Base-by-base conservation (phyloP, 2,329 filamentous ascomycete genomes). In the Cryphonectria parasitica region DNA sequence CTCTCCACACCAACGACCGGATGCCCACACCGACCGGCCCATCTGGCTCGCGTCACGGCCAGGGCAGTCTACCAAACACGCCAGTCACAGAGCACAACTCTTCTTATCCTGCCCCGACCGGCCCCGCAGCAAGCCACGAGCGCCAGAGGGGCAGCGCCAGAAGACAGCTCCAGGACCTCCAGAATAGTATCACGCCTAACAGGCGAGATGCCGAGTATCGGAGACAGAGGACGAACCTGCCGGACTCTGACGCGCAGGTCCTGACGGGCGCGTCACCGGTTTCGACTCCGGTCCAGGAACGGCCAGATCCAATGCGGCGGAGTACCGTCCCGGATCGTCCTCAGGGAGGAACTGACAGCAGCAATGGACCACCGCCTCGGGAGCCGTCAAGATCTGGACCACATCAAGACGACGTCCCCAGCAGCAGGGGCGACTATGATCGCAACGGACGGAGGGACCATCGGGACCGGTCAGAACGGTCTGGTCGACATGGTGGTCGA, bases 241-340 rank as follows among this genome's bases (percentile, higher is more conserved):
- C 82, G 25, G 84, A 83, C 25, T 88, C 87, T 2, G 87, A 89
- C 73, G 85, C 84, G 1, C 88, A 89, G 75, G 85, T 87, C 5
- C 80, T 89, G 2, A 85, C 85, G 0, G 86, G 87, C 31, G 85
- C 84, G 25, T 87, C 88, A 34, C 85, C 84, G 28, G 80, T 81
- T 28, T 80, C 80, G 64, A 87, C 86, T 3, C 85, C 86, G 0
- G 76, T 81, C 3, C 82, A 85, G 31, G 87, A 89, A 71, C 83
- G 84, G 0, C 77, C 80, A 39, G 85, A 88, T 52, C 79, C 82
- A 10, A 74, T 82, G 17, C 80, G 83, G 34, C 79, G 77, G 2
- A 78, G 82, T 8, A 69, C 74, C 28, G 80, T 80, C 31, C 73
- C 77, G 5, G 78, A 77, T 31, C 75, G 75, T 8, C 70, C 72